phyloP scores from a whole-genome alignment of 208 protist genomes.

The Leishmania gerbilli region DNA sequence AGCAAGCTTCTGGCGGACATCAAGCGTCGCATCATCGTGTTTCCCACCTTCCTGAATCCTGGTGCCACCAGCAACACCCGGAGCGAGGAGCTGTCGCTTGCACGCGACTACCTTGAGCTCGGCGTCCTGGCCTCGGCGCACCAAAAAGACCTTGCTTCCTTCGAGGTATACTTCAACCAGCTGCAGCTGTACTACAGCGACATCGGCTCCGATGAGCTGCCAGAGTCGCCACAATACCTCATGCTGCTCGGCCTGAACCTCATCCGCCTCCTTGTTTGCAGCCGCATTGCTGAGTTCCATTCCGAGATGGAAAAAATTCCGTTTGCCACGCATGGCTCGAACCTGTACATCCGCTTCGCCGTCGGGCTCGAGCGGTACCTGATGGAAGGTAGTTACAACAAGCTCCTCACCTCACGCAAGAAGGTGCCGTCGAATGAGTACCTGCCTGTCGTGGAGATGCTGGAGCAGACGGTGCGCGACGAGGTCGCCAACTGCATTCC shows the following conservation, averaged over 20 bases:
- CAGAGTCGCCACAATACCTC: conserved; percentile 69
- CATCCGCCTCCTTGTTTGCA: conserved; percentile 83
- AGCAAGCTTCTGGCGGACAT: conserved; percentile 54
- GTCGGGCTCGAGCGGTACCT: conserved; percentile 89
- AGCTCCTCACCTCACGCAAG: conserved; percentile 82
- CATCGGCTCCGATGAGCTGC: conserved; percentile 56
- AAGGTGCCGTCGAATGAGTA: conserved; percentile 92
- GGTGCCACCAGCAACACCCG: conserved; percentile 65
- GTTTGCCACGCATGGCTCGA: conserved; percentile 62
- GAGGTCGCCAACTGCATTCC: conserved; percentile 92
- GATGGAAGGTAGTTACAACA: conserved; percentile 95
- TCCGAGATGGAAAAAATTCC: conserved; percentile 93
- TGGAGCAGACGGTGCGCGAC: conserved; percentile 87
- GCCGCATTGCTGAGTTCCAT: conserved; percentile 92
- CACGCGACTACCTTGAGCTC: conserved; percentile 86
- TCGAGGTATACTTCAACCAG: conserved; percentile 88
- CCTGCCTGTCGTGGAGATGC: conserved; percentile 87
- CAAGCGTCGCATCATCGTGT: conserved; percentile 82
- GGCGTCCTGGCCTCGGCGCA: conserved; percentile 80
- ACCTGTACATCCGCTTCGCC: conserved; percentile 84
- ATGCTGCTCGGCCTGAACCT: conserved; percentile 92
- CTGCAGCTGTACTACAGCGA: conserved; percentile 92
- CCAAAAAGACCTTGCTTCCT: conserved; percentile 74
- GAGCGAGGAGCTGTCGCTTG: conserved; percentile 79
- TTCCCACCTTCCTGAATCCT: conserved; percentile 89